Evolutionary conservation across 75 land plant genomes (phyloP).

Genomic region (Pinus tabuliformis): DNA sequence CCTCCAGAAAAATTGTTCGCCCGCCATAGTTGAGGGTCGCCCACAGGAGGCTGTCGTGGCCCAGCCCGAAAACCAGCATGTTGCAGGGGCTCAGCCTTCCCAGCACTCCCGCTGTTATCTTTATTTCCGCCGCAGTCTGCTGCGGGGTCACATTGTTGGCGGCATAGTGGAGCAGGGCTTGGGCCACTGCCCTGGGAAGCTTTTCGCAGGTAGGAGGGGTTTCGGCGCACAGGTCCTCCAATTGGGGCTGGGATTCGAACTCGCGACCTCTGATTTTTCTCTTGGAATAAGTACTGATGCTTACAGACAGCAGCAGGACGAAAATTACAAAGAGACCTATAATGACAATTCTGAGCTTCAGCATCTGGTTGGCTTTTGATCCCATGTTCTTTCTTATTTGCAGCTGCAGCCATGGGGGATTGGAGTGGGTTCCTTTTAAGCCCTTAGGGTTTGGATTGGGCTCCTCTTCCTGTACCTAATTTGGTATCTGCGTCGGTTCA

Average conservation of each 20-base stretch:
- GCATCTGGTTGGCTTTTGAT: neutral
- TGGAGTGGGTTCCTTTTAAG: no score
- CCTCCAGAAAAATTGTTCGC: constrained; percentile 36
- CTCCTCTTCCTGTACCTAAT: no score
- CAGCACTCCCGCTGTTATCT: constrained; percentile 19
- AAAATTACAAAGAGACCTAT: constrained; percentile 3
- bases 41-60: constrained; percentile 35
- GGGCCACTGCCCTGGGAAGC: neutral
- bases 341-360: neutral
- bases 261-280: neutral
- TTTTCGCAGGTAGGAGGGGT: neutral
- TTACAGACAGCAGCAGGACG: neutral
- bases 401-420: no score
- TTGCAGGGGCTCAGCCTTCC: constrained; percentile 24
- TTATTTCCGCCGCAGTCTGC: constrained; percentile 29
- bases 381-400: no score
- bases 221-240: neutral
- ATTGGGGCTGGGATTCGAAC: no score
- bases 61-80: constrained; percentile 37
- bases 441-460: no score
- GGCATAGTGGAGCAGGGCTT: constrained; percentile 30
- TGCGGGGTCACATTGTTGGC: constrained; percentile 23
- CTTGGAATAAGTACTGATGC: neutral
- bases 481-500: no score
- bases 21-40: constrained; percentile 26